phyloP scores from a whole-genome alignment of 495 filamentous ascomycete genomes.

The Xylaria acuta region DNA sequence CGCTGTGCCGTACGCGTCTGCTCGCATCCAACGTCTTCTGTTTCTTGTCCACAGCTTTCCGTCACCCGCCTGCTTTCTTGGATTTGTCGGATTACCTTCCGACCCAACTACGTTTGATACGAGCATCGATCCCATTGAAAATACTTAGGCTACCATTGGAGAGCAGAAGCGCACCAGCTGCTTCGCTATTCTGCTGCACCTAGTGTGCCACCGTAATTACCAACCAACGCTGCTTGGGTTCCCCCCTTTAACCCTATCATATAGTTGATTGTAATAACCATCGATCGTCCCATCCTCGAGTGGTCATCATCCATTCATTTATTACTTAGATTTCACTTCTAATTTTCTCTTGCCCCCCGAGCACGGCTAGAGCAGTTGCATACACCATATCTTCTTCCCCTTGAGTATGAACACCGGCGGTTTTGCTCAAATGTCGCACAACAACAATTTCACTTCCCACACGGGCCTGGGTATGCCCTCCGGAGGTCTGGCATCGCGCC shows the following conservation, averaged over 20 bases:
- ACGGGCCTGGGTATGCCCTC: slow-evolving; percentile 75
- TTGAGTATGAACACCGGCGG: slow-evolving; percentile 97
- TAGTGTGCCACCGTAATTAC: slow-evolving; percentile 36
- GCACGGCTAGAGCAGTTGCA: slow-evolving; percentile 26
- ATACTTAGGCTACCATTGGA: slow-evolving; percentile 30
- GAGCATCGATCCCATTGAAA: slow-evolving; percentile 37
- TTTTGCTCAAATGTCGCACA: slow-evolving; percentile 99
- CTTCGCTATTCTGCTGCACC: slow-evolving; percentile 23
- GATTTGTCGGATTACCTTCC: slow-evolving; percentile 33
- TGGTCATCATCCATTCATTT: slow-evolving; percentile 42
- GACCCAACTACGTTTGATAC: slow-evolving; percentile 43
- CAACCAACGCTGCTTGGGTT: slow-evolving; percentile 30
- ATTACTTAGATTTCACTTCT: slow-evolving; percentile 41
- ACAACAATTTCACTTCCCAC: slow-evolving; percentile 73
- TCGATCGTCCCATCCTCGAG: slow-evolving; percentile 37
- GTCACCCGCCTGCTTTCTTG: slow-evolving; percentile 31
- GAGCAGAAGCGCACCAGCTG: slow-evolving; percentile 29
- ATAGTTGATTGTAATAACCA: slow-evolving; percentile 42
- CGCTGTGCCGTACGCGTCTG: slow-evolving; percentile 31
- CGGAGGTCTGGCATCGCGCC: slow-evolving; percentile 79
- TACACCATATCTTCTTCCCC: slow-evolving; percentile 28
- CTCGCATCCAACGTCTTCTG: slow-evolving; percentile 33
- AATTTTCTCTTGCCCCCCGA: slow-evolving; percentile 33
- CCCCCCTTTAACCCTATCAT: slow-evolving; percentile 27
- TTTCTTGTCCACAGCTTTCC: slow-evolving; percentile 42